A percentile compares a stretch with the other conserved stretches of the same genome.
Evolutionary conservation across 2,329 filamentous ascomycete genomes (phyloP).

Genomic region (Sporothrix variecibatus): DNA sequence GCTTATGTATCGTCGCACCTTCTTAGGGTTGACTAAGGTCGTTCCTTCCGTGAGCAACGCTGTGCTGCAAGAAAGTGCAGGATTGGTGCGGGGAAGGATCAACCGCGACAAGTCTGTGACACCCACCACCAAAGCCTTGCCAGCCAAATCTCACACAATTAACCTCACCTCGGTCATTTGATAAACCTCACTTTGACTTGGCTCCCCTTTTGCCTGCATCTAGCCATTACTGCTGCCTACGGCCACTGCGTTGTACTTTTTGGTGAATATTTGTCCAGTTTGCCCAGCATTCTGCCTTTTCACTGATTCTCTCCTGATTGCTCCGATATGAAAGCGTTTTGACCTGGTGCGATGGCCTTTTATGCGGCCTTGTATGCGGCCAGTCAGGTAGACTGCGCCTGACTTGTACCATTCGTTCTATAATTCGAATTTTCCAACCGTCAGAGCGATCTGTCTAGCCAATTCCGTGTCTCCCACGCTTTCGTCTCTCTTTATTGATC

Average conservation of each 20-base stretch:
- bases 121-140: slow-evolving; percentile 8
- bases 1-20: not conserved
- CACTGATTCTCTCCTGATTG: not conserved
- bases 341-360: not conserved
- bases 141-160: not conserved
- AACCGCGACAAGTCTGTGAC: not conserved
- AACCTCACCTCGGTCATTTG: not conserved
- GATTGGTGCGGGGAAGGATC: not conserved
- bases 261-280: not conserved
- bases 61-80: not conserved
- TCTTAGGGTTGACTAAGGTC: not conserved
- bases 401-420: not conserved
- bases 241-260: not conserved
- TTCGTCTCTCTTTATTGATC: not conserved
- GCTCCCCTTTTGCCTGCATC: not conserved
- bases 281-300: slow-evolving; percentile 28
- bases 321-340: not conserved
- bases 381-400: slow-evolving; percentile 27
- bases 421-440: not conserved
- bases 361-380: slow-evolving; percentile 29
- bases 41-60: not conserved
- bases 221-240: not conserved
- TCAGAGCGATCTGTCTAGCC: not conserved
- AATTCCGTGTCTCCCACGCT: not conserved
- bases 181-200: not conserved